phyloP scores from a whole-genome alignment of 2,329 filamentous ascomycete genomes.

The Trichocomaceae sp. region DNA sequence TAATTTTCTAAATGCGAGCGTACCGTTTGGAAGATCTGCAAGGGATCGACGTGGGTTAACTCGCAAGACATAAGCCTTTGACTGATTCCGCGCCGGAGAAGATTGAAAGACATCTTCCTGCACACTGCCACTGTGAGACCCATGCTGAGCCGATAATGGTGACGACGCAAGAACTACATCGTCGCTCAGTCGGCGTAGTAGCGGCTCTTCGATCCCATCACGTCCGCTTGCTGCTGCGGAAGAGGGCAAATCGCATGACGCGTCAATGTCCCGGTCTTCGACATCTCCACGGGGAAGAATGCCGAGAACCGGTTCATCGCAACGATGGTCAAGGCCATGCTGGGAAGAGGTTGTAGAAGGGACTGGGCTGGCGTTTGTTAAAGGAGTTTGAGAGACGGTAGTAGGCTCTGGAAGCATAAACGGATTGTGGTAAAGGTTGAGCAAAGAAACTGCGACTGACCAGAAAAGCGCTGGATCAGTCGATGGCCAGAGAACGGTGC shows the following conservation, averaged over 20 bases:
- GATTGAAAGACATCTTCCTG: constrained; percentile 1
- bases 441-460: constrained; percentile 47
- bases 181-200: constrained; percentile 27
- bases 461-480: constrained; percentile 47
- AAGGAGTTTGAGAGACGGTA: constrained; percentile 44
- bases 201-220: constrained; percentile 16
- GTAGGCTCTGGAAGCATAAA: constrained; percentile 61
- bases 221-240: constrained; percentile 20
- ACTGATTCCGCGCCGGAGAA: constrained; percentile 21
- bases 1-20: constrained; percentile 1
- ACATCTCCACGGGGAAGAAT: constrained; percentile 36
- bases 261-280: constrained; percentile 25
- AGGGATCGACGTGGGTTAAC: constrained; percentile 45
- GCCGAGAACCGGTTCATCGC: constrained; percentile 40
- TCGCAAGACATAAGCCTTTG: constrained; percentile 45
- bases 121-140: constrained; percentile 25
- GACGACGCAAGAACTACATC: constrained; percentile 20
- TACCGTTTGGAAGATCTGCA: constrained; percentile 73
- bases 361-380: constrained; percentile 33
- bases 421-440: constrained; percentile 29
- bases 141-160: constrained; percentile 44
- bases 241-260: constrained; percentile 16
- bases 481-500: constrained; percentile 19
- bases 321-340: constrained; percentile 51
- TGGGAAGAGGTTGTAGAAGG: constrained; percentile 41